Base-by-base conservation (phyloP, 345 rosid genomes). In the Cardiospermum halicacabum region DNA sequence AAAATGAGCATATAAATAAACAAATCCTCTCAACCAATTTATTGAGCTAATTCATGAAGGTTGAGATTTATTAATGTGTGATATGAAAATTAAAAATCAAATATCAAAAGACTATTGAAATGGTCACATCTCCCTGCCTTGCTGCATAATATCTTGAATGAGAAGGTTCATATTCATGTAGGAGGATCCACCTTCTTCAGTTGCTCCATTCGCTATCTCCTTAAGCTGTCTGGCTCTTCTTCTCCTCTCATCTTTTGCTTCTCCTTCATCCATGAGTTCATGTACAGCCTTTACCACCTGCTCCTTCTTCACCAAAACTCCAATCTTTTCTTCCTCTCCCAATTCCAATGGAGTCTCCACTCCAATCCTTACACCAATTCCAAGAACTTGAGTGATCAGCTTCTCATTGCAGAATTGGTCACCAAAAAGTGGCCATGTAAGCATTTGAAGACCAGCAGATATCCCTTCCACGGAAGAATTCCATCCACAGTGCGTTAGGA, bases 401-500 rank as follows among this genome's bases (percentile, higher is more conserved):
- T 68, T 79, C 67, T 82, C 86, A 7, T 82, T 82, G 2, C 53
- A 45, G 56, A 82, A 82, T 28, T 82, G 82, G 71, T 82, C 87
- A 0, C 79, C 73, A 34, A 80, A 80, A 3, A 75, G 27, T 0
- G 87, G 87, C 71, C 84, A 82, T 1, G 87, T 77, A n/a, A 82
- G 62, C 75, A 82, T 47, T 19, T 82, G 87, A 24, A 80, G 51
- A 1, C 81, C 79, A 0, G 68, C 69, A 24, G 63, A 67, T 0
- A 80, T n/a, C 0, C 80, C 80, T 69, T 82, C 87, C 0, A 77
- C 43, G 0, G 86, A 79, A 2, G 86, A 82, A 49, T 82, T 82
- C 86, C 84, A 82, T 0, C 84, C 84, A 18, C 86, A 82, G 25
- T 79, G 84, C 0, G 84, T 82, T 39, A 82, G 36, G 50, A 82